Base-by-base conservation (phyloP, 371 early-diverging fungal genomes). In the Circinella umbellata region DNA sequence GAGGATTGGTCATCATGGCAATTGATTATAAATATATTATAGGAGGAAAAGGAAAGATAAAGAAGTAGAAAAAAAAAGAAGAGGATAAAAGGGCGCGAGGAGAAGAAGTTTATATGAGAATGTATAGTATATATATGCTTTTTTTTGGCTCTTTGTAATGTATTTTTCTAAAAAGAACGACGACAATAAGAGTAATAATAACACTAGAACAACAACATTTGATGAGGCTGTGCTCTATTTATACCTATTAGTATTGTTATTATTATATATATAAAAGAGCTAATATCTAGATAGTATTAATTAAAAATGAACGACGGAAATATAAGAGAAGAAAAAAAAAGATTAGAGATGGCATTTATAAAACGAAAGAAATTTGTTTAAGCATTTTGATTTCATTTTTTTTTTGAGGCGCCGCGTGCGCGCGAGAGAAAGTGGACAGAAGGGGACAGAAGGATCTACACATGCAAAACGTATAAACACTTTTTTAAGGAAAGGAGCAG, bases 381-480 rank as follows among this genome's bases (percentile, higher is more conserved):
- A 54, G n/a, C 27, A 27, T 2, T 27, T 27, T 27, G 27, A 27
- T 27, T 27, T 27, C 27, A 27, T 27, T 27, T 27, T 27, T n/a
- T 6, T 42, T 42, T 42, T 42, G 57, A 57, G 57, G 57, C 57
- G 27, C 57, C 51, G 51, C 51, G 51, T 15, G 51, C 51, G n/a
- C 57, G 57, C 6, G 42, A 42, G 27, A 27, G 27, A 27, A 27
- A 27, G 27, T 1, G 27, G 27, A 27, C 27, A 27, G 27, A 27
- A 27, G 27, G 27, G 27, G 27, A 27, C 27, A 42, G 42, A 42
- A 11, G 11, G 42, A 57, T 57, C 57, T 57, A n/a, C 57, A 57
- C 42, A 6, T 42, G 11, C 42, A 42, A 9, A 42, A 11, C 27
- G 2, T 27, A 27, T 27, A 27, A 27, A 27, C 27, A 27, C 27